Conservation (phyloP, 2,329 filamentous ascomycete genomes). For the Nakataea oryzae region DNA sequence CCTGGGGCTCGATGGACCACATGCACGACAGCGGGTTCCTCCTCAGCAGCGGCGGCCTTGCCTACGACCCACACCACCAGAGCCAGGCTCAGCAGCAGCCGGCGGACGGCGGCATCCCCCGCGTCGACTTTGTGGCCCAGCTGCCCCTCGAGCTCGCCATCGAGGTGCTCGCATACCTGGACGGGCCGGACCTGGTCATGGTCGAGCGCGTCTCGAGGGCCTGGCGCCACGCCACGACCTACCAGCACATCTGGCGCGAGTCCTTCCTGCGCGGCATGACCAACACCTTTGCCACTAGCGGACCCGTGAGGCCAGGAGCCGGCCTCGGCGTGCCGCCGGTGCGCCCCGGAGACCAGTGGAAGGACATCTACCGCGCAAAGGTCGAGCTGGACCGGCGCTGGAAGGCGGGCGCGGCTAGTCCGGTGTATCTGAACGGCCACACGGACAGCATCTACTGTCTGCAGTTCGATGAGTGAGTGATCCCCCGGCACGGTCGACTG, state of each 20-base stretch:
- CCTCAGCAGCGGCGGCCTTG: not conserved
- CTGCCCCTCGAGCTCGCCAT: constrained; percentile 50
- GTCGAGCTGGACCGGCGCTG: constrained; percentile 69
- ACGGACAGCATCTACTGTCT: constrained; percentile 95
- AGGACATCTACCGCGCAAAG: constrained; percentile 70
- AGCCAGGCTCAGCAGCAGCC: not conserved
- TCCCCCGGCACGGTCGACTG: not conserved
- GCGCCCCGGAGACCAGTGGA: constrained; percentile 66
- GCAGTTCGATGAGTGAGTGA: constrained; percentile 84
- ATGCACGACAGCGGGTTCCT: constrained; percentile 11
- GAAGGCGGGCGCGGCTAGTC: constrained; percentile 66
- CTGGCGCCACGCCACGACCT: constrained; percentile 37
- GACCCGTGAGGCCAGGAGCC: constrained; percentile 37
- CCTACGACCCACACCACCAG: not conserved
- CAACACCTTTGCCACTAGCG: constrained; percentile 46
- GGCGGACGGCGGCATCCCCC: constrained; percentile 30
- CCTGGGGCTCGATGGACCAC: not conserved
- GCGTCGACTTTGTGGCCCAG: constrained; percentile 45
- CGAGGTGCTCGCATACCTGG: constrained; percentile 45
- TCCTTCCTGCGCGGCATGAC: constrained; percentile 53
- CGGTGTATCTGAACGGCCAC: constrained; percentile 87
- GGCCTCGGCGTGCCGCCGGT: constrained; percentile 47
- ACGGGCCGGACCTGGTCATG: constrained; percentile 37
- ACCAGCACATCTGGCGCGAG: constrained; percentile 53
- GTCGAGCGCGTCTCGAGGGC: constrained; percentile 37